Evolutionary conservation across 768 basidiomycete species (phyloP).

Genomic region (Leccinellum rugosiceps): DNA sequence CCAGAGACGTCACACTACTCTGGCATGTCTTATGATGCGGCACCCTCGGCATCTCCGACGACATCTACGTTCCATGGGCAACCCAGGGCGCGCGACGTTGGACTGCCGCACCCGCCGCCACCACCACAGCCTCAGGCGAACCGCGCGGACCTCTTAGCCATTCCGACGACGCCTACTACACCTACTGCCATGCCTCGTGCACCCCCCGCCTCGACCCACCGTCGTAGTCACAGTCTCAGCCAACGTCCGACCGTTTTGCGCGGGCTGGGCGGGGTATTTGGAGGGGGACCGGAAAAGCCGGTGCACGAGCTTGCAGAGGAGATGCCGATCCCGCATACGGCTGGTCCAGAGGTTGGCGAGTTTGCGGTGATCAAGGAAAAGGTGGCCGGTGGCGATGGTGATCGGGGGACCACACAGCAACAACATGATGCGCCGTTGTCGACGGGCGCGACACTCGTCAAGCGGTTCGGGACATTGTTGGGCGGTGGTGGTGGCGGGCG

Average conservation of each 20-base stretch:
- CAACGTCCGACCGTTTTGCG: conserved; percentile 58
- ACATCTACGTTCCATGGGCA: conserved; percentile 54
- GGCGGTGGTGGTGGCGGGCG: conserved; percentile 35
- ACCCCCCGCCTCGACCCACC: conserved; percentile 75
- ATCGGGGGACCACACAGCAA: conserved; percentile 14
- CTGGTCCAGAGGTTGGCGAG: conserved; percentile 58
- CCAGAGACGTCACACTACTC: conserved; percentile 82
- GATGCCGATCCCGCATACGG: conserved; percentile 52
- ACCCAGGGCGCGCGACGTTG: conserved; percentile 66
- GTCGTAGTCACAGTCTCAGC: conserved; percentile 80
- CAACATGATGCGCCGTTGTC: conserved; percentile 38
- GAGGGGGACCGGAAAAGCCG: conserved; percentile 32
- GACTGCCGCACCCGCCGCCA: conserved; percentile 32
- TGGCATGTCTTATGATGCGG: conserved; percentile 73
- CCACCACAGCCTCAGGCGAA: conserved; percentile 30
- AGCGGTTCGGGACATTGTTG: conserved; percentile 72
- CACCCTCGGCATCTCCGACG: conserved; percentile 54
- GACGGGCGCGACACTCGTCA: conserved; percentile 68
- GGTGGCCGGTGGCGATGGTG: conserved; percentile 22
- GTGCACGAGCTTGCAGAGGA: conserved; percentile 44
- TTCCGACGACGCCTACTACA: conserved; percentile 28
- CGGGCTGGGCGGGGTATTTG: conserved; percentile 63
- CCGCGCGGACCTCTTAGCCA: conserved; percentile 25
- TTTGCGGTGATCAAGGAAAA: conserved; percentile 45
- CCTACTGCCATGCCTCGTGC: conserved; percentile 51